Base-by-base conservation (phyloP, 2,329 filamentous ascomycete species). In the Aspergillus oerlinghausenensis region DNA sequence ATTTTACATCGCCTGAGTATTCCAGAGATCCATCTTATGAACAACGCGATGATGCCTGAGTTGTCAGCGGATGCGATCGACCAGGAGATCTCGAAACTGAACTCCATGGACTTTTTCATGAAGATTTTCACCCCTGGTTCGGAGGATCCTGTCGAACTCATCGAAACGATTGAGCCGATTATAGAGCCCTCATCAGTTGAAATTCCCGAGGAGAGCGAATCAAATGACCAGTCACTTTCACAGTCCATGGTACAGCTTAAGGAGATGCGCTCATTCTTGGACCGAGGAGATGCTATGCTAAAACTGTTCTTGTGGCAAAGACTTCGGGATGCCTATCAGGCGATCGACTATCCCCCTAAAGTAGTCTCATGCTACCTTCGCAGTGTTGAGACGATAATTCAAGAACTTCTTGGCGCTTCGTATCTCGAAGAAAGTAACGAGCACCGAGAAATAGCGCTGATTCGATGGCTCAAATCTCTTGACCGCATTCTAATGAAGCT, bases 21-120 rank as follows among this genome's bases (percentile, higher is more conserved):
- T n/a, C 76, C 77, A 28, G 74, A 79, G 6, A 70, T 78, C 0
- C 83, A 89, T 11, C 78, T 97, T 14, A 79, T 88, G 3, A 97
- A 99, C 71, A 97, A 96, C 67, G 83, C 85, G 1, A 83, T 92
- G 21, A 96, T 99, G 87, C 85, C 91, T 0, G 89, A 94, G 60
- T 83, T 99, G 51, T 97, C 93, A 0, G 76, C 85, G 2, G 82
- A 83, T n/a, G 90, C 91, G 0, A 87, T 94, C 7, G 92, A 97
- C 60, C 87, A 91, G 54, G 93, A 99, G 70, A 88, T 97, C 26
- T 93, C 90, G 11, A 92, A 92, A 66, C 81, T 97, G 35, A 96
- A 90, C 14, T 97, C 93, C 0, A 94, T 96, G 84, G 93, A 97
- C 68, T 97, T 97, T 72, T 97, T 99, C 73, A 81, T 92, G 51